Percentiles rank a stretch among this genome's conserved stretches.
Conservation (phyloP, 306 rosid species). For the Gynostemma pentaphyllum region DNA sequence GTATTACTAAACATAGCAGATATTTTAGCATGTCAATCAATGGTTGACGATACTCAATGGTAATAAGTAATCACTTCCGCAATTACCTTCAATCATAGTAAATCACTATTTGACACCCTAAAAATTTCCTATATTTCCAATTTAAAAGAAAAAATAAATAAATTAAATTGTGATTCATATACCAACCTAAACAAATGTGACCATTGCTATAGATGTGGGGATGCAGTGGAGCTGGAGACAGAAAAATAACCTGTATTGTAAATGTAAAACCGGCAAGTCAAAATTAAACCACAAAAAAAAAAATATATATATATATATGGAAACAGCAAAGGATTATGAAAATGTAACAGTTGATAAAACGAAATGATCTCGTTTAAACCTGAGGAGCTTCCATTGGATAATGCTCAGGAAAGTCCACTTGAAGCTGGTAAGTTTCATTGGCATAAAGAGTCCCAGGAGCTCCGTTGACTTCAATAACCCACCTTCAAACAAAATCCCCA, state of each 20-base stretch:
- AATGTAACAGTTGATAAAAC: too few species aligned
- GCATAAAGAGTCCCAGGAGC: conserved; percentile 93
- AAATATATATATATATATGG: neutral
- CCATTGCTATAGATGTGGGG: conserved; percentile 99
- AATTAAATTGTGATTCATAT: conserved; percentile 4
- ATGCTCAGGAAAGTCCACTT: conserved; percentile 98
- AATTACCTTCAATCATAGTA: too few species aligned
- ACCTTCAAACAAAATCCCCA: conserved; percentile 36
- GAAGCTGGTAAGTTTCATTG: conserved; percentile 92
- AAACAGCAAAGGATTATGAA: neutral
- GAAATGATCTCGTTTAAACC: conserved; percentile 28
- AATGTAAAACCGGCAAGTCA: conserved; percentile 15
- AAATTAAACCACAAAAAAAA: conserved; percentile 18
- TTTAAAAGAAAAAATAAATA: neutral
- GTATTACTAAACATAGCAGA: too few species aligned
- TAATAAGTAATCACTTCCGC: too few species aligned
- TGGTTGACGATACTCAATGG: too few species aligned
- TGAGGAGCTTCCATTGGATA: conserved; percentile 99
- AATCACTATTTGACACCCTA: too few species aligned
- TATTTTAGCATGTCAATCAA: too few species aligned
- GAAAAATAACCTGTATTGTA: conserved; percentile 86
- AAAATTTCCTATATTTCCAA: too few species aligned
- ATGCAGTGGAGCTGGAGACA: conserved; percentile 95
- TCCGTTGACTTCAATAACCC: conserved; percentile 98
- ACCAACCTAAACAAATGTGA: conserved; percentile 91